Percentiles rank a stretch among this genome's conserved stretches.
Evolutionary conservation across 2,329 filamentous ascomycete species (phyloP).

Genomic region (Ustulina deusta): DNA sequence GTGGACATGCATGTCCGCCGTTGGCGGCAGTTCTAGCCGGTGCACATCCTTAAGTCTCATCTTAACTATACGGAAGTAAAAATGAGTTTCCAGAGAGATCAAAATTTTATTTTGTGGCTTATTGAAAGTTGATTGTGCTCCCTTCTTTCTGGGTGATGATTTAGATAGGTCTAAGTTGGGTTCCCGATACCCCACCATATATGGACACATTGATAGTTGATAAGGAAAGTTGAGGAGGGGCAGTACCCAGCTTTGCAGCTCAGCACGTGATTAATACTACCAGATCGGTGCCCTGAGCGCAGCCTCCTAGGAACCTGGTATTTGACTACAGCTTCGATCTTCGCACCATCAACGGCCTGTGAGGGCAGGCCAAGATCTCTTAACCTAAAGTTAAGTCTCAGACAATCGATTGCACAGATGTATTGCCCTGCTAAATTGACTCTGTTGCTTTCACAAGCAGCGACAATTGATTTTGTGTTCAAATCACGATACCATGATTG

Average conservation of each 20-base stretch:
- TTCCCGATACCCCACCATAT: slow-evolving; percentile 29
- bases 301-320: not conserved
- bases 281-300: not conserved
- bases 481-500: not conserved
- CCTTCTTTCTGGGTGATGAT: not conserved
- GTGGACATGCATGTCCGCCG: slow-evolving; percentile 78
- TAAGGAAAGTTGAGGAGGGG: slow-evolving; percentile 22
- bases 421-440: not conserved
- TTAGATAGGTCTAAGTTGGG: not conserved
- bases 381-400: not conserved
- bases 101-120: slow-evolving; percentile 2
- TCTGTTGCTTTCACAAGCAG: not conserved
- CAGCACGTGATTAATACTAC: slow-evolving; percentile 25
- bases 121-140: not conserved
- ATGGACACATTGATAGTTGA: slow-evolving; percentile 9
- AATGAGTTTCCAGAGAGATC: not conserved
- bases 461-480: not conserved
- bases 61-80: slow-evolving; percentile 24
- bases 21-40: slow-evolving; percentile 67
- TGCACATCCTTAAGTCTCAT: slow-evolving; percentile 55
- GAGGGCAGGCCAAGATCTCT: not conserved
- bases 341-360: no score
- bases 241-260: not conserved
- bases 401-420: no score
- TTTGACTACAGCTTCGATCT: no score